Conservation (phyloP, 1,139 yeast genomes). For the Debaryomyces fabryi region DNA sequence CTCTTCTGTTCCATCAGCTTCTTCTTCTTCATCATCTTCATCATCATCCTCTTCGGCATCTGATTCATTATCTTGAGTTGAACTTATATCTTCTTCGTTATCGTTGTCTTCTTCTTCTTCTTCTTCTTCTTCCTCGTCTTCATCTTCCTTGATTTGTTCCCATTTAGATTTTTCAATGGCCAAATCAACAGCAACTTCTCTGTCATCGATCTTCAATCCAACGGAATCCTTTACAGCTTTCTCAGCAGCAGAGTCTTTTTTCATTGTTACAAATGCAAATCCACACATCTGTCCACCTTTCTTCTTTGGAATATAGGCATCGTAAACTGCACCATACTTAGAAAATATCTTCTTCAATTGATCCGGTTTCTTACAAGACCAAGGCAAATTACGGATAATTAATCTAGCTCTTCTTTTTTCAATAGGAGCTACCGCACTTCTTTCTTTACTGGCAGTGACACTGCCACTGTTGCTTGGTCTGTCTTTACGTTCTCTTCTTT, state of each 20-base stretch:
- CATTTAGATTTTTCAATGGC: slow-evolving; percentile 88
- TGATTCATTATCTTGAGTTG: slow-evolving; percentile 16
- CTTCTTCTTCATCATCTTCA: slow-evolving; percentile 14
- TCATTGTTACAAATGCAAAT: slow-evolving; percentile 93
- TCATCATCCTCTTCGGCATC: slow-evolving; percentile 28
- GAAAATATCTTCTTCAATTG: slow-evolving; percentile 69
- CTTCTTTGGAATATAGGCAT: slow-evolving; percentile 87
- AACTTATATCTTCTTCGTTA: slow-evolving; percentile 26
- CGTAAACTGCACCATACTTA: slow-evolving; percentile 84
- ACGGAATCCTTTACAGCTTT: slow-evolving; percentile 73
- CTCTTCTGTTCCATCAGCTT: slow-evolving; percentile 21
- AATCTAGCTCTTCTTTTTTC: slow-evolving; percentile 79
- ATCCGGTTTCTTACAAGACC: slow-evolving; percentile 86
- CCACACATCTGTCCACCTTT: slow-evolving; percentile 91
- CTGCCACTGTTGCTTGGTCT: slow-evolving; percentile 21
- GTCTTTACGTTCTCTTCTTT: slow-evolving; percentile 81
- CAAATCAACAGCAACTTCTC: slow-evolving; percentile 93
- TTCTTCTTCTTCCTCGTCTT: slow-evolving; percentile 45
- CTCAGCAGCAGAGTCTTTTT: slow-evolving; percentile 75
- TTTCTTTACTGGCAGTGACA: slow-evolving; percentile 20
- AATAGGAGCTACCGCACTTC: slow-evolving; percentile 37
- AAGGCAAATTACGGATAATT: slow-evolving; percentile 89
- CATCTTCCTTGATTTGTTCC: slow-evolving; percentile 49
- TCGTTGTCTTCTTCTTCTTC: slow-evolving; percentile 30
- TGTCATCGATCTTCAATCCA: slow-evolving; percentile 82